Evolutionary conservation across 164 flowering plant species (phyloP), one percentile per base, ranked within the genome.

Genomic region (Berberis vulgaris): DNA sequence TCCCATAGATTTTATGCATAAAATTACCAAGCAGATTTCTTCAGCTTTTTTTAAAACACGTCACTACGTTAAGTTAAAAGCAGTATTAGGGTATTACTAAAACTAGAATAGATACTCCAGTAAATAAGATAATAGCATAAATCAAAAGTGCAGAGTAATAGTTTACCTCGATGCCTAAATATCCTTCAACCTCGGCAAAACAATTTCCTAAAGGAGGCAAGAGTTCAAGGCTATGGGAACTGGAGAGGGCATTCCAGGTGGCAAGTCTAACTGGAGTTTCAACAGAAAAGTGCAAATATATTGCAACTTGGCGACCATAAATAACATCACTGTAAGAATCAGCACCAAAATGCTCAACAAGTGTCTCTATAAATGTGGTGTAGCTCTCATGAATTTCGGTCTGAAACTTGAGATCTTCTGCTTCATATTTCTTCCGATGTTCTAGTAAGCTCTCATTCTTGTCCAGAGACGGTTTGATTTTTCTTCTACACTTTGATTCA

Each of bases 311-410:
- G 46, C 97, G 84, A 38, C 94, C 96, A 79, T 77, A 95, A 55
- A 84, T 41, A 67, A 78, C 13, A 79, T 95, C 89, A 63, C 99
- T 97, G 82, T 87, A 95, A 8, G 99, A 95, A 59, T 77, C 69
- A 54, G 97, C 87, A 80, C 86, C 78, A 72, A 82, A 91, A 63
- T 91, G 96, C 74, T 87, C 99, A 54, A 88, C 84, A 52, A 95
- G 81, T 45, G 77, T 75, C 70, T 95, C 94, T 39, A 91, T 59
- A 72, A 89, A 89, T 57, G 84, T 80, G 11, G 90, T 46, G 72
- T 95, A 95, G 71, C 77, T 91, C 68, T 84, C 96, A 77, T 89
- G 86, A 61, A 95, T 71, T 12, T 84, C 90, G 26, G 87, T 68
- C 67, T 86, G 77, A 74, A 94, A 95, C 63, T 72, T 76, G 67